A percentile compares a stretch with the other conserved stretches of the same genome.
Conservation (phyloP, 352 stramenopile species). For the Phytopythium delawarense region DNA sequence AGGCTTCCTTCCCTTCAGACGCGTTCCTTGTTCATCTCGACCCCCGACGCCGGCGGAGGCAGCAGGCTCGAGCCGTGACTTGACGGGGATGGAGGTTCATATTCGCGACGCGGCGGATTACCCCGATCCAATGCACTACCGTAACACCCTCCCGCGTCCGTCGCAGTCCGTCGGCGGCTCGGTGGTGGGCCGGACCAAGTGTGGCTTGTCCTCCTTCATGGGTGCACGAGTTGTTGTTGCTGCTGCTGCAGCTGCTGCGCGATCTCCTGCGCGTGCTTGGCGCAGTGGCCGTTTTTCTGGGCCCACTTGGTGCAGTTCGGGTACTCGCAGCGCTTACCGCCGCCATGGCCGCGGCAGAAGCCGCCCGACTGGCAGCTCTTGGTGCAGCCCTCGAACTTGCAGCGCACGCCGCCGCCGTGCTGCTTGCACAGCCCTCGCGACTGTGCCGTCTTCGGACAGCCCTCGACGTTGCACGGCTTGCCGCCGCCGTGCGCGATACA, state of each 20-base stretch:
- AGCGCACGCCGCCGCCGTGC: conserved; percentile 79
- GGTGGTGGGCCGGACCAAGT: neutral
- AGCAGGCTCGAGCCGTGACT: neutral
- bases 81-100: conserved; percentile 5
- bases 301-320: conserved; percentile 85
- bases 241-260: conserved; percentile 46
- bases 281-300: conserved; percentile 84
- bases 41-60: neutral
- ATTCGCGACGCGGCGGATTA: conserved; percentile 1
- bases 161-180: conserved; percentile 3
- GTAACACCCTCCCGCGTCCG: conserved; percentile 2
- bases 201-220: conserved; percentile 10
- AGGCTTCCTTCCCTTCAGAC: neutral
- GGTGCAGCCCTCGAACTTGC: conserved; percentile 83
- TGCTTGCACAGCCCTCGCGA: conserved; percentile 83
- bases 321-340: conserved; percentile 82
- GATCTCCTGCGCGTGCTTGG: conserved; percentile 84
- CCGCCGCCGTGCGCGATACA: conserved; percentile 84
- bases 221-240: conserved; percentile 31
- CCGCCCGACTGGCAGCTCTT: conserved; percentile 86
- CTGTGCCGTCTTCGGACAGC: conserved; percentile 83
- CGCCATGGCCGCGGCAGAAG: conserved; percentile 79
- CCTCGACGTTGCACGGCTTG: conserved; percentile 82
- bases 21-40: neutral
- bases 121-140: neutral